phyloP scores from a whole-genome alignment of 164 flowering plant genomes.

The Cinnamomum micranthum region DNA sequence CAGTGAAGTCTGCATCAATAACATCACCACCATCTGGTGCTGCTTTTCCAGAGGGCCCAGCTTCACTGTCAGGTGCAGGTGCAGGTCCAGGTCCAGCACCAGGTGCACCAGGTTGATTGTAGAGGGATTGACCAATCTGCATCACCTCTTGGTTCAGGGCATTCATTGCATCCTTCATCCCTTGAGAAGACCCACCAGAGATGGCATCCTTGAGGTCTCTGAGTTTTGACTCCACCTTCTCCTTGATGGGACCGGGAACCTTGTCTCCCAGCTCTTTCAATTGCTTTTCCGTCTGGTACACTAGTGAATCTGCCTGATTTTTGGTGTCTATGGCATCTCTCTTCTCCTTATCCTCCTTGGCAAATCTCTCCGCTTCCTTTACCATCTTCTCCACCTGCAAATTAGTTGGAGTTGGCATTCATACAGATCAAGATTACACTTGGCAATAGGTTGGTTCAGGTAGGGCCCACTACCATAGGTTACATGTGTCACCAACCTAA shows the following conservation, averaged over 20 bases:
- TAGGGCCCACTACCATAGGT: neutral
- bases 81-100: slow-evolving; percentile 36
- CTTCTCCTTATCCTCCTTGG: slow-evolving; percentile 77
- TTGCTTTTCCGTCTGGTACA: slow-evolving; percentile 82
- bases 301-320: slow-evolving; percentile 72
- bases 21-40: slow-evolving; percentile 58
- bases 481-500: neutral
- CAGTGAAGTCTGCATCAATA: slow-evolving; percentile 41
- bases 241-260: slow-evolving; percentile 62
- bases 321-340: slow-evolving; percentile 81
- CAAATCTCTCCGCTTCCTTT: slow-evolving; percentile 61
- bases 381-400: slow-evolving; percentile 74
- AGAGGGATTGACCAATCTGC: slow-evolving; percentile 77
- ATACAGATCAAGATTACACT: too few relatives aligned
- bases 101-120: slow-evolving; percentile 54
- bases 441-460: neutral
- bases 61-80: slow-evolving; percentile 29
- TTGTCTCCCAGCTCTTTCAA: slow-evolving; percentile 76
- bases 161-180: slow-evolving; percentile 66
- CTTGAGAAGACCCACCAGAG: slow-evolving; percentile 55
- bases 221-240: slow-evolving; percentile 64
- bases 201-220: slow-evolving; percentile 61
- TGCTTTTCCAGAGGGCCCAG: slow-evolving; percentile 25
- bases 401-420: neutral
- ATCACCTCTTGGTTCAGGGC: slow-evolving; percentile 77